A percentile compares a stretch with the other conserved stretches of the same genome.
Evolutionary conservation across 1,284 basidiomycete genomes (phyloP).

Genomic region (Tylopilus sp.): DNA sequence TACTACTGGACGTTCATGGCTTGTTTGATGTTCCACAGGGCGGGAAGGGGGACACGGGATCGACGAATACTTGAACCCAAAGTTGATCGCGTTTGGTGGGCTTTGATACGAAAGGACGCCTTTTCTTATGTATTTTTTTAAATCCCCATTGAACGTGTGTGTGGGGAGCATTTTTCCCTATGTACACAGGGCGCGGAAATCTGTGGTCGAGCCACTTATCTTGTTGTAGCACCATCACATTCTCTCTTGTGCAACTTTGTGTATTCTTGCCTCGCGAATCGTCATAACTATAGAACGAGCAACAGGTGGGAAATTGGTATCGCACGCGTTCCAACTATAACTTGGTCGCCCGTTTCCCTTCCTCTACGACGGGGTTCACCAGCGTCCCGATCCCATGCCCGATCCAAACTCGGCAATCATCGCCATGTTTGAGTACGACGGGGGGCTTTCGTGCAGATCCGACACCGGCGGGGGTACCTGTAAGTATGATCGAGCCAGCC

Average conservation of each 20-base stretch:
- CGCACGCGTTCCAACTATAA: conserved; percentile 3
- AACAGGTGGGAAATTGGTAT: too few species aligned
- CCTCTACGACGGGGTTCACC: conserved; percentile 69
- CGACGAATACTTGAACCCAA: conserved; percentile 77
- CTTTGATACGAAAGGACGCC: conserved; percentile 28
- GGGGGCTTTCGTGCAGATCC: conserved; percentile 72
- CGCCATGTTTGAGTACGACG: conserved; percentile 70
- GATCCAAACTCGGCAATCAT: conserved; percentile 64
- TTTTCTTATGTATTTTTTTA: neutral
- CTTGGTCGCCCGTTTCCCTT: conserved; percentile 31
- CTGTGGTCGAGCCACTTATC: too few species aligned
- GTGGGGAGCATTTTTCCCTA: too few species aligned
- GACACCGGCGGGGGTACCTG: conserved; percentile 73
- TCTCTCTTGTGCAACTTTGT: too few species aligned
- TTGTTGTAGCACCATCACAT: too few species aligned
- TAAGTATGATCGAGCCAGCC: conserved; percentile 78
- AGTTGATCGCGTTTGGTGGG: conserved; percentile 76
- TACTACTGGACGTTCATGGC: conserved; percentile 6
- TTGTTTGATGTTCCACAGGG: conserved; percentile 36
- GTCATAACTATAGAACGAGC: too few species aligned
- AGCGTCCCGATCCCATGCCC: conserved; percentile 68
- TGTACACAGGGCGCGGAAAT: neutral
- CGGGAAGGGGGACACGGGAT: conserved; percentile 80
- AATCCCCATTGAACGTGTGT: too few species aligned
- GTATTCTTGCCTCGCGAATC: too few species aligned